Base-by-base conservation (phyloP, 345 rosid genomes). In the Melaleuca quinquenervia region DNA sequence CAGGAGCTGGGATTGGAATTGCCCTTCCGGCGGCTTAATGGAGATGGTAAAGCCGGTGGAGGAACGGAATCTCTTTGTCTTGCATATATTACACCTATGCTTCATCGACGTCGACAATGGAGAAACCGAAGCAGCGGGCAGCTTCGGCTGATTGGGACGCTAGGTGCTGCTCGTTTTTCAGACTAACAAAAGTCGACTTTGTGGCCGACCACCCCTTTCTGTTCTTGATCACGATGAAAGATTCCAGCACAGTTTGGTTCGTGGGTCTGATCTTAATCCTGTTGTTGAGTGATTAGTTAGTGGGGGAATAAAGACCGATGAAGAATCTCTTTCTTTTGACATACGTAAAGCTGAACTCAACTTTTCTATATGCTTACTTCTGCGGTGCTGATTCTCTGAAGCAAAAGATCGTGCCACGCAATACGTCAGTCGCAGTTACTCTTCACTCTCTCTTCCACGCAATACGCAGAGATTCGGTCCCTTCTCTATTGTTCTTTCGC, bases 121-220 rank as follows among this genome's bases (percentile, higher is more conserved):
- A 50, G 91, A 87, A 48, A 64, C 88, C 1, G 86, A 86, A 83
- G 88, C 87, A 26, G 90, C 87, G 41, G 41, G 84, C 84, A 26
- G 53, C 82, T 84, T 24, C 50, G 4, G 21, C 11, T 12, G 36
- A 82, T 13, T 9, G 21, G 3, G 75, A 62, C 22, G 32, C 7
- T 7, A 15, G 22, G 22, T 29, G 29, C 32, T 58, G 50, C 27
- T 14, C 12, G 15, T 11, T 29, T 10, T 49, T 50, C 6, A n/a
- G 10, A 56, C 5, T 24, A 76, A 49, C 11, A 49, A 82, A 24
- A 22, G 21, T 49, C 29, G 80, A n/a, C 36, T 88, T 86, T 53
- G 82, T 88, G 21, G 86, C 86, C 11, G 87, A 89, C 41, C 86
- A 84, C 82, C 88, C 87, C 6, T 88, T 85, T 50, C 6, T 88